Evolutionary conservation across 352 stramenopile genomes (phyloP).

Genomic region (Halophytophthora batemanensis): DNA sequence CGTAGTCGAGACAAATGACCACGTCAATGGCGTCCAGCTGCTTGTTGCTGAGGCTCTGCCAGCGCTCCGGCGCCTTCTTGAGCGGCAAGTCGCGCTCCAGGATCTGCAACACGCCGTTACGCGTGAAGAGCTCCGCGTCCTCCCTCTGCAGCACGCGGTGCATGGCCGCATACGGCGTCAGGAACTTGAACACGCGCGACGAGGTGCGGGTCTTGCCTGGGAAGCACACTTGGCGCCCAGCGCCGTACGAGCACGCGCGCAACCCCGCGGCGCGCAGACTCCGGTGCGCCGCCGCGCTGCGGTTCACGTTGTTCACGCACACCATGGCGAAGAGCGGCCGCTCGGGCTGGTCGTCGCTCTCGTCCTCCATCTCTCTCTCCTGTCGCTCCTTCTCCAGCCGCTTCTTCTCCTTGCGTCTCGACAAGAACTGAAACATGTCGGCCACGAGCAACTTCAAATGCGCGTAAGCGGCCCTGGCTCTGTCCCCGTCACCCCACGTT

Average conservation of each 20-base stretch:
- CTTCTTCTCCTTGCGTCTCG: slow-evolving; percentile 16
- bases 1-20: slow-evolving; percentile 80
- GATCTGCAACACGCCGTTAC: slow-evolving; percentile 69
- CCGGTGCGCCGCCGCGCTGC: slow-evolving; percentile 73
- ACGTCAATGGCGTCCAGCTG: slow-evolving; percentile 66
- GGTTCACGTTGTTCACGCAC: slow-evolving; percentile 87
- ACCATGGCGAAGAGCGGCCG: slow-evolving; percentile 71
- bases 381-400: slow-evolving; percentile 11
- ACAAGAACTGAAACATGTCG: slow-evolving; percentile 32
- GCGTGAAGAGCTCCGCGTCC: slow-evolving; percentile 43
- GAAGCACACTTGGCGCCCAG: slow-evolving; percentile 56
- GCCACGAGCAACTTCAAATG: slow-evolving; percentile 11
- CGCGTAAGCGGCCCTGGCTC: background rate
- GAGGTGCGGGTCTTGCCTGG: slow-evolving; percentile 35
- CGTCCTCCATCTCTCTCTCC: slow-evolving; percentile 14
- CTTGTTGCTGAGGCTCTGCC: slow-evolving; percentile 65
- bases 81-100: slow-evolving; percentile 69
- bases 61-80: slow-evolving; percentile 71
- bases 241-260: slow-evolving; percentile 71
- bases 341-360: slow-evolving; percentile 1
- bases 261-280: slow-evolving; percentile 49
- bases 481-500: background rate
- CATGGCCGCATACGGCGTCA: slow-evolving; percentile 70
- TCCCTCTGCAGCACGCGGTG: slow-evolving; percentile 46
- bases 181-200: slow-evolving; percentile 59